Conservation (phyloP, 768 basidiomycete species). For the Cystofilobasidium bisporidii region DNA sequence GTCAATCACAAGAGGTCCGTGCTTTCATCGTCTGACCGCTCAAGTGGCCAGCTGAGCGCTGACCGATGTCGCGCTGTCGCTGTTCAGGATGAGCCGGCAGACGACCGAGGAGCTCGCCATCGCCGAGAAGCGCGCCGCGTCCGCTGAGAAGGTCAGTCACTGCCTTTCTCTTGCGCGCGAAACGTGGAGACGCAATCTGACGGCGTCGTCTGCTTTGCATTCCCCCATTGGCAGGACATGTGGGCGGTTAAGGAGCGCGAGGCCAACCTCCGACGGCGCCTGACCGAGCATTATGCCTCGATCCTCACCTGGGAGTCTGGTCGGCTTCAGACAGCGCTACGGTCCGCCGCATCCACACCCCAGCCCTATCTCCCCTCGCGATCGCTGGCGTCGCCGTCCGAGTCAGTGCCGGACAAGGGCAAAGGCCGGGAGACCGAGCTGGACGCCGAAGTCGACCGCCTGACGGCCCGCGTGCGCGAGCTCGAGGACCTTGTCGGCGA, state of each 20-base stretch:
- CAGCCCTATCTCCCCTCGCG: not conserved
- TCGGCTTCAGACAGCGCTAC: constrained; percentile 31
- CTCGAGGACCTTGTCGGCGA: constrained; percentile 22
- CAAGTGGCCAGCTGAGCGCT: no score
- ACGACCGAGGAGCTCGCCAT: constrained; percentile 39
- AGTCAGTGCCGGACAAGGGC: not conserved
- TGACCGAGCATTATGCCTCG: constrained; percentile 42
- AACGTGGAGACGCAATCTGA: no score
- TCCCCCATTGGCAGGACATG: constrained; percentile 34
- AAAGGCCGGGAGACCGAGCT: constrained; percentile 34
- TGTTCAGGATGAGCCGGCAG: constrained; percentile 39
- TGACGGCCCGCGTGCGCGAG: constrained; percentile 27
- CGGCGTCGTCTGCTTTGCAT: no score
- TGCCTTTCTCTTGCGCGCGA: no score
- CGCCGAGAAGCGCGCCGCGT: constrained; percentile 39
- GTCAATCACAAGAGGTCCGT: constrained; percentile 36
- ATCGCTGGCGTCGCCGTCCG: not conserved
- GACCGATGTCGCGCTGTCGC: not conserved
- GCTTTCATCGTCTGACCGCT: no score
- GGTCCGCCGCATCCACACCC: constrained; percentile 8
- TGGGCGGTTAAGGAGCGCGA: constrained; percentile 38
- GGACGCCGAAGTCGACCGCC: constrained; percentile 29
- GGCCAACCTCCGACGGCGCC: constrained; percentile 32
- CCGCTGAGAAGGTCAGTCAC: constrained; percentile 38
- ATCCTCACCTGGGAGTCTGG: constrained; percentile 41